Percentiles rank a stretch among this genome's conserved stretches.
phyloP scores from a whole-genome alignment of 176 grass and related monocot species.

The Chloris gayana region DNA sequence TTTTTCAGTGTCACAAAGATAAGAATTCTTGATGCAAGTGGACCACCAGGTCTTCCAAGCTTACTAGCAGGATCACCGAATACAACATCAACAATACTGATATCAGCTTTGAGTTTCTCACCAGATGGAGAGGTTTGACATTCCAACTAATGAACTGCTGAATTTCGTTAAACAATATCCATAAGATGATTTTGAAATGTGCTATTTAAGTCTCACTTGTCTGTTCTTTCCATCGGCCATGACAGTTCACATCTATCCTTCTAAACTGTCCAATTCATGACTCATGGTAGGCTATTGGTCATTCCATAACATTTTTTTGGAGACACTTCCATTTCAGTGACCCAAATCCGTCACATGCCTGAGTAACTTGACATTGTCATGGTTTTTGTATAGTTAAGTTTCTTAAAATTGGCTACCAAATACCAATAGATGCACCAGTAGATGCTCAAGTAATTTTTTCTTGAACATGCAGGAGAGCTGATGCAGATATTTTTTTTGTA shows the following conservation, averaged over 20 bases:
- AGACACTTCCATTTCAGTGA: neutral
- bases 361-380: neutral
- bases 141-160: constrained; percentile 1
- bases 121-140: constrained; percentile 83
- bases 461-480: too few relatives aligned
- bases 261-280: neutral
- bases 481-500: neutral
- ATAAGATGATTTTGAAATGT: constrained; percentile 3
- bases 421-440: too few relatives aligned
- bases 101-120: constrained; percentile 91
- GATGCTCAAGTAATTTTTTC: constrained; percentile 7
- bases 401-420: neutral
- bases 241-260: constrained; percentile 20
- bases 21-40: constrained; percentile 95
- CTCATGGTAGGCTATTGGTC: neutral
- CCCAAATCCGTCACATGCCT: neutral
- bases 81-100: constrained; percentile 57
- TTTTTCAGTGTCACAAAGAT: constrained; percentile 86
- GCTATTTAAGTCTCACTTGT: constrained; percentile 29
- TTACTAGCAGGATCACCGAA: constrained; percentile 70
- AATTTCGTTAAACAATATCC: constrained; percentile 22
- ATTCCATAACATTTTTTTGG: neutral
- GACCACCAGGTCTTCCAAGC: constrained; percentile 84
- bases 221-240: too few relatives aligned
- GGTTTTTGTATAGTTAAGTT: neutral